Base-by-base conservation (phyloP, 495 filamentous ascomycete genomes). In the Lasiosphaeria hispida region DNA sequence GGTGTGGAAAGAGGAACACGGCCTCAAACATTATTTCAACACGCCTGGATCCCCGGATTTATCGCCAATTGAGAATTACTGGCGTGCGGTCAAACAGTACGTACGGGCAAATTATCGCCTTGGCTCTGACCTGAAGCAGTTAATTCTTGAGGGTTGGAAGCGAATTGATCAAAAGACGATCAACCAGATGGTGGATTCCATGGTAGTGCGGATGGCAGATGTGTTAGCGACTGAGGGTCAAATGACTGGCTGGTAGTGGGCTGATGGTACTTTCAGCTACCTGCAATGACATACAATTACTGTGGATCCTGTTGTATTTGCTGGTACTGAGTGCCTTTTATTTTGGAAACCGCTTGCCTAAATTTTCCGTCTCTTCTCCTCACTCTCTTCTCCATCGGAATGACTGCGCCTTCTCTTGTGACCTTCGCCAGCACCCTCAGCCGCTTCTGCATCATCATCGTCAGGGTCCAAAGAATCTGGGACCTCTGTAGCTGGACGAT, bases 201-300 rank as follows among this genome's bases (percentile, higher is more conserved):
- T 51, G 48, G 48, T 51, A 51, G 48, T 36, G 33, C 48, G 34
- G 33, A 51, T 51, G 48, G 4, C 6, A 10, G 48, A 51, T 51
- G 33, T 37, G 48, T 33, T 51, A 51, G 48, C 14, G 6, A 6
- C 10, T 38, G 48, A 35, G 15, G 23, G 48, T 19, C 48, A 51
- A 15, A 51, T 51, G 48, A 51, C 48, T 37, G 33, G 33, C 4
- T 51, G 48, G 48, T 51, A 51, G n/a, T n/a, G n/a, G n/a, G n/a
- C n/a, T n/a, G n/a, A n/a, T n/a, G n/a, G 48, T 48, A 34, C 45
- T 7, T 35, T 17, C 13, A 35, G 19, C 13, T 50, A 44, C 41
- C 41, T 15, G 7, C 7, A 10, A 10, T 17, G 9, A 17, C 14
- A 10, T 7, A 7, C 7, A 44, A 44, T 10, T 44, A 44, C 9